phyloP scores from a whole-genome alignment of 1,139 yeast genomes.

The Hyphopichia khmerensis region DNA sequence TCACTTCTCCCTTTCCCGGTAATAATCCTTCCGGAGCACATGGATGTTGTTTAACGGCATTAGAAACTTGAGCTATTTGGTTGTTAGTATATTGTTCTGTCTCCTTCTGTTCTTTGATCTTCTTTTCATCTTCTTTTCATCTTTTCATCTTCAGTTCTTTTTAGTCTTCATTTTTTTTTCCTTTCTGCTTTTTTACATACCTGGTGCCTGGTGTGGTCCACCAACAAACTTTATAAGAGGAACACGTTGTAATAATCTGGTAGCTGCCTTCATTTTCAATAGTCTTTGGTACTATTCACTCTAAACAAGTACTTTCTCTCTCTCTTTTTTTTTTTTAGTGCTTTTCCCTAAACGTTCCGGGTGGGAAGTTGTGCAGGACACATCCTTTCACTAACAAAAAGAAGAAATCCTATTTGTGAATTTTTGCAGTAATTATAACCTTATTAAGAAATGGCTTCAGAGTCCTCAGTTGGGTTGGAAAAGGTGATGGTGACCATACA shows the following conservation, averaged over 20 bases:
- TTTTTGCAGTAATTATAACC: background rate
- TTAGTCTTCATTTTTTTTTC: too few species aligned
- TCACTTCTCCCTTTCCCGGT: conserved; percentile 37
- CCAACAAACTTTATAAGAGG: conserved; percentile 68
- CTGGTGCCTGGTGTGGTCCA: conserved; percentile 52
- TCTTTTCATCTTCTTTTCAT: too few species aligned
- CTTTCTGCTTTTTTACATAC: conserved; percentile 27
- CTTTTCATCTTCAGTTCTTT: too few species aligned
- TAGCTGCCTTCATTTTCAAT: conserved; percentile 34
- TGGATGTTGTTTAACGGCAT: conserved; percentile 40
- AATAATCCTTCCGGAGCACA: conserved; percentile 51
- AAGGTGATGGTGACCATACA: background rate
- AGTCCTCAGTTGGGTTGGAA: background rate
- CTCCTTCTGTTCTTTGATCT: too few species aligned
- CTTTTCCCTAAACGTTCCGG: conserved; percentile 2
- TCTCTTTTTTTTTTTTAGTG: background rate
- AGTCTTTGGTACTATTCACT: too few species aligned
- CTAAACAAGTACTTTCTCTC: background rate
- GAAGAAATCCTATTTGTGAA: background rate
- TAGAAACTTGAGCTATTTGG: conserved; percentile 19
- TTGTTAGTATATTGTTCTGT: conserved; percentile 30
- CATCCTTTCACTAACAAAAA: background rate
- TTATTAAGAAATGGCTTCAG: too few species aligned
- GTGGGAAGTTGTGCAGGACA: conserved; percentile 1
- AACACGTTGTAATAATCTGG: conserved; percentile 38